Evolutionary conservation across 2,329 filamentous ascomycete genomes (phyloP).

Genomic region (Bipolaris zeicola): DNA sequence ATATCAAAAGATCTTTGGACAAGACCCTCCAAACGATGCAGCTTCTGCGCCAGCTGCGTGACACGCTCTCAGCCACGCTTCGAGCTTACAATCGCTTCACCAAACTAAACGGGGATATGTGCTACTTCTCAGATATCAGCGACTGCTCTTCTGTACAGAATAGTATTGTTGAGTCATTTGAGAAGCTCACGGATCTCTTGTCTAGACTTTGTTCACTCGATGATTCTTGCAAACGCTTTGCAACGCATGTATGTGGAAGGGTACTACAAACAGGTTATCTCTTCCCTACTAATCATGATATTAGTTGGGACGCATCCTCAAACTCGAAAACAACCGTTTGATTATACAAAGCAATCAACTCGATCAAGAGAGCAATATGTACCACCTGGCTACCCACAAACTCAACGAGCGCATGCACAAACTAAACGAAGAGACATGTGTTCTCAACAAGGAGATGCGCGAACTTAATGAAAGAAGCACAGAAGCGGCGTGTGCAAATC

Average conservation of each 20-base stretch:
- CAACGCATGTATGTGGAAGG: conserved; percentile 11
- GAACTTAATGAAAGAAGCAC: conserved; percentile 4
- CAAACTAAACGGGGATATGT: conserved; percentile 7
- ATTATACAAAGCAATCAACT: background rate
- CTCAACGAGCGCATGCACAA: background rate
- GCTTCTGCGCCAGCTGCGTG: conserved; percentile 11
- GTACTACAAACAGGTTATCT: no score
- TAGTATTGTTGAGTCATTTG: conserved; percentile 14
- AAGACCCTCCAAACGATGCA: conserved; percentile 8
- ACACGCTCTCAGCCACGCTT: conserved; percentile 5
- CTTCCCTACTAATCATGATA: background rate
- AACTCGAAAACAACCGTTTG: conserved; percentile 10
- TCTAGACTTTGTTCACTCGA: conserved; percentile 7
- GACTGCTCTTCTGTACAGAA: background rate
- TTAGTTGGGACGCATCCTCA: conserved; percentile 10
- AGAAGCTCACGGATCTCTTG: conserved; percentile 11
- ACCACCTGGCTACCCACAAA: background rate
- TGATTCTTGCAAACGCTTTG: conserved; percentile 11
- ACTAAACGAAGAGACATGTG: background rate
- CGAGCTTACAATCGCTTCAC: conserved; percentile 8
- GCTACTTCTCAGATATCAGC: conserved; percentile 19
- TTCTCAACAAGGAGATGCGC: conserved; percentile 3
- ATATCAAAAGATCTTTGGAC: conserved; percentile 3
- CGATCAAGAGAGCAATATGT: background rate
- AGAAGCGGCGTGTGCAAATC: conserved; percentile 5